Evolutionary conservation across 768 basidiomycete genomes (phyloP), one percentile per base, ranked within the genome.

Genomic region (Pleurotus pulmonarius): DNA sequence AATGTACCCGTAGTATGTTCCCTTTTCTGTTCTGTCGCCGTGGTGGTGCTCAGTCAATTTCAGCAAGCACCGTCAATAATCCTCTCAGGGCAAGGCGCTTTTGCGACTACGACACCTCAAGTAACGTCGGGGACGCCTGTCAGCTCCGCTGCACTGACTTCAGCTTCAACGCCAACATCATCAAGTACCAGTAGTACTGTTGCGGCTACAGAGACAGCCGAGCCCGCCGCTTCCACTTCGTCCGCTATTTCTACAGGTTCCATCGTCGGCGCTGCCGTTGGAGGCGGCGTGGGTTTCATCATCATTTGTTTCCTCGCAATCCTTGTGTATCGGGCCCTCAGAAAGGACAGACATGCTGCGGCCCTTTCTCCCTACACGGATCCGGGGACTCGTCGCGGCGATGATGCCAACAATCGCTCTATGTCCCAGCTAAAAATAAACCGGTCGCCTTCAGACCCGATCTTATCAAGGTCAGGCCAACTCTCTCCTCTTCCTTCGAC

Each of bases 231-330:
- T 15, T 29, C 48, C 16, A 18, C 37, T 9, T 40, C 51, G 13
- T 39, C 39, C 41, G 13, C 22, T 29, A 34, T 24, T 3, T 20
- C 51, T 4, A 39, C n/a, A 53, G 60, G 56, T n/a, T 20, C 55
- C 7, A 56, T 59, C 34, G 45, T 52, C 43, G 61, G 61, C 13
- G 57, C 29, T 5, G 61, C 49, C 6, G 41, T 58, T 15, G 57
- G 61, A 13, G 61, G 61, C 22, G 12, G 41, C 26, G 41, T 56
- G n/a, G 46, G 37, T 5, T 22, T 58, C 18, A 7, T 44, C 55
- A 34, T 59, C 46, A 49, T 58, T 40, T 24, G 16, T n/a, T 13
- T 53, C 24, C 60, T 59, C 45, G 11, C 29, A 24, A 43, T 58
- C 46, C 39, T 58, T 26, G 48, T 51, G 22, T 40, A 46, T 22